A percentile compares a stretch with the other conserved stretches of the same genome.
phyloP scores from a whole-genome alignment of 805 yeast species.

The Cyberlindnera xylosilytica region DNA sequence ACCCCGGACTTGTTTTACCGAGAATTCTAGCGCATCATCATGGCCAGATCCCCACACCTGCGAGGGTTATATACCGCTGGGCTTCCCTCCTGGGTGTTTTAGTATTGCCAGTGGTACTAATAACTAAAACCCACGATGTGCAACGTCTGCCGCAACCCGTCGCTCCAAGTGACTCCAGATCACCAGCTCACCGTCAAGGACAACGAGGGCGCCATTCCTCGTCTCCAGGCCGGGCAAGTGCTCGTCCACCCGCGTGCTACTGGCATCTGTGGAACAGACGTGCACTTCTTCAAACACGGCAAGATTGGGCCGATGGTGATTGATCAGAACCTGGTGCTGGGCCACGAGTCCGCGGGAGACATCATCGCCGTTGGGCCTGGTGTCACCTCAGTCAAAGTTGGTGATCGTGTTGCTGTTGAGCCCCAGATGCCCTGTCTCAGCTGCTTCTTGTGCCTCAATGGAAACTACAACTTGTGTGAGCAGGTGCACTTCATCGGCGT shows the following conservation, averaged over 20 bases:
- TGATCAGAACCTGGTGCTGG: conserved; percentile 35
- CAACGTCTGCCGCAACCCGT: conserved; percentile 15
- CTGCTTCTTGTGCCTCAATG: conserved; percentile 36
- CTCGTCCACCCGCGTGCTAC: conserved; percentile 42
- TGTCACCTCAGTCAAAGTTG: conserved; percentile 42
- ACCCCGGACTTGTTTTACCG: too few relatives aligned
- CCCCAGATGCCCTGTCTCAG: conserved; percentile 53
- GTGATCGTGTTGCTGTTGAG: conserved; percentile 48
- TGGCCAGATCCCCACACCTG: too few relatives aligned
- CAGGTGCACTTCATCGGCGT: conserved; percentile 37
- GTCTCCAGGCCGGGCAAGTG: conserved; percentile 16
- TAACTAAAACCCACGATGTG: too few relatives aligned
- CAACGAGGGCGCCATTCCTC: conserved; percentile 14
- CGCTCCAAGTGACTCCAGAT: conserved; percentile 23
- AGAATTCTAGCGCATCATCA: too few relatives aligned
- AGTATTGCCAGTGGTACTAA: too few relatives aligned
- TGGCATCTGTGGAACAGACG: conserved; percentile 75
- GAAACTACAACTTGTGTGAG: conserved; percentile 40
- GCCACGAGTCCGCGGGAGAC: conserved; percentile 46
- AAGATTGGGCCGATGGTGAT: conserved; percentile 49
- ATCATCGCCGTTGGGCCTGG: conserved; percentile 47
- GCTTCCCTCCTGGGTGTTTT: too few relatives aligned
- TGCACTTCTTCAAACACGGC: conserved; percentile 67
- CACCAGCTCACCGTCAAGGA: conserved; percentile 20
- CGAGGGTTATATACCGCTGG: too few relatives aligned